Conservation (phyloP, 306 rosid genomes). For the Pyrus betulifolia region DNA sequence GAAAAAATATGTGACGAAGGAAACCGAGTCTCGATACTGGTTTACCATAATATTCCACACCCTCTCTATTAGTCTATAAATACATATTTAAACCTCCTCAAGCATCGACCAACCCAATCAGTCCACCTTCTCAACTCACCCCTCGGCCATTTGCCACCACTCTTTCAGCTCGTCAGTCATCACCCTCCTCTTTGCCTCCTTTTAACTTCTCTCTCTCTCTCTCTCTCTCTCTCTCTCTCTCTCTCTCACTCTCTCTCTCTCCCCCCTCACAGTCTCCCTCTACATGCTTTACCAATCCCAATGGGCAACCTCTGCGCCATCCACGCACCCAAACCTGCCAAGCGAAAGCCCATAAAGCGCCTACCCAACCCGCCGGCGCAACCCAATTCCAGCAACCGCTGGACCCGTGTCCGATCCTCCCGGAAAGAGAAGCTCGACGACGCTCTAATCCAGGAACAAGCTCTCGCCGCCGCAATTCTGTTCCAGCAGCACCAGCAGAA, state of each 20-base stretch:
- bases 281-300: conserved; percentile 32
- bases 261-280: background rate
- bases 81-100: background rate
- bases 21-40: no score
- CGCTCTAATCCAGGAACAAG: conserved; percentile 57
- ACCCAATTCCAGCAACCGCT: conserved; percentile 34
- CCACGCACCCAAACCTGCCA: conserved; percentile 30
- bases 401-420: conserved; percentile 51
- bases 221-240: background rate
- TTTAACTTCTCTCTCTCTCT: background rate
- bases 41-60: background rate
- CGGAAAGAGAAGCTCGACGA: conserved; percentile 55
- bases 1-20: no score
- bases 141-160: background rate
- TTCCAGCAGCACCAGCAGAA: conserved; percentile 54
- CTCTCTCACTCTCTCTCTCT: background rate
- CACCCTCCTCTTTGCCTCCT: background rate
- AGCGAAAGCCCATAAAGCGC: conserved; percentile 45
- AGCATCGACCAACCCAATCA: background rate
- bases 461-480: conserved; percentile 80
- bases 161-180: background rate
- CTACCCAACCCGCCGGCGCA: conserved; percentile 35
- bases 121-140: background rate
- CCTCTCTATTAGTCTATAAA: background rate
- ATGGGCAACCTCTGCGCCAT: conserved; percentile 89